phyloP scores from a whole-genome alignment of 2,329 filamentous ascomycete genomes.

The Pseudogymnoascus sp. region DNA sequence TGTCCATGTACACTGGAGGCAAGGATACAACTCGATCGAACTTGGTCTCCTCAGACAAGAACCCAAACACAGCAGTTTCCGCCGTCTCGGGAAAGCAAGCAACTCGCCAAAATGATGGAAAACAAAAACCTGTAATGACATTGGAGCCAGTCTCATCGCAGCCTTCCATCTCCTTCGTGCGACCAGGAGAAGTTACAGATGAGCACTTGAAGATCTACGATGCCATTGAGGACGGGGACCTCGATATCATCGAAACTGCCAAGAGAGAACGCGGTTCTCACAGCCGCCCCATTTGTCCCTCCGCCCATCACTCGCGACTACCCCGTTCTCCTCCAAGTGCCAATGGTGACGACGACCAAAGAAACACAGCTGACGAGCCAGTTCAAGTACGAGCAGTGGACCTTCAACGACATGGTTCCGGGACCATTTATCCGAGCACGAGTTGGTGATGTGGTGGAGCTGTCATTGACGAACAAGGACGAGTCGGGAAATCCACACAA shows the following conservation, averaged over 20 bases:
- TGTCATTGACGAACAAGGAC: constrained; percentile 31
- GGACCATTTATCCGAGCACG: constrained; percentile 33
- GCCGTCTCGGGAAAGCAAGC: neutral
- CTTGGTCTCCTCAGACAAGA: neutral
- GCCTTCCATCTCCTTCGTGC: neutral
- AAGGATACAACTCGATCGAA: neutral
- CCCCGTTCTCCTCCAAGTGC: constrained; percentile 28
- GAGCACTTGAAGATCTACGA: neutral
- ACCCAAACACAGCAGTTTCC: constrained; percentile 8
- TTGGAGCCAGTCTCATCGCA: neutral
- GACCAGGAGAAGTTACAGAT: neutral
- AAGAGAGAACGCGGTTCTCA: constrained; percentile 26
- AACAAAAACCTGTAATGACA: neutral
- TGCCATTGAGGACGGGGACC: neutral
- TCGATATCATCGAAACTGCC: constrained; percentile 21
- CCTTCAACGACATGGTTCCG: constrained; percentile 30
- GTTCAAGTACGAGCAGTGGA: constrained; percentile 33
- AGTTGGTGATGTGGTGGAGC: constrained; percentile 30
- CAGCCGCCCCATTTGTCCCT: constrained; percentile 28
- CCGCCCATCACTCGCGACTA: constrained; percentile 28
- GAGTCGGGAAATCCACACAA: constrained; percentile 32
- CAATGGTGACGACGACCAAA: constrained; percentile 25
- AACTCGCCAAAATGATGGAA: neutral
- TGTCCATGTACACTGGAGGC: neutral
- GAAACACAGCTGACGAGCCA: constrained; percentile 28